Conservation (phyloP, 495 filamentous ascomycete genomes). For the Platismatia glauca region DNA sequence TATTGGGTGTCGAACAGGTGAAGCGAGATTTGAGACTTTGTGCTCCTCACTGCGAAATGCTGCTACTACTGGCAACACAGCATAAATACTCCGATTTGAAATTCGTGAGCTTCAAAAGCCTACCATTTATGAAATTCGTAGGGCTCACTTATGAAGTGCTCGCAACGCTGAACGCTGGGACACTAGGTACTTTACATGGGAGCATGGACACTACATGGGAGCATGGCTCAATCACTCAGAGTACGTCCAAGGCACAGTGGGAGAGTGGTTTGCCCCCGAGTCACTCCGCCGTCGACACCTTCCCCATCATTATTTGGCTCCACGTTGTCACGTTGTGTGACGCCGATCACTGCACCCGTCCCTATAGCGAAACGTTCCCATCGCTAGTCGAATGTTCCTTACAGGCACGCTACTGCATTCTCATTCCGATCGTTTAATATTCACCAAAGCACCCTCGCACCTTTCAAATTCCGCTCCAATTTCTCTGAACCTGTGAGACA, state of each 20-base stretch:
- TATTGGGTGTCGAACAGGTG: constrained; percentile 6
- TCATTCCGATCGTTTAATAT: neutral
- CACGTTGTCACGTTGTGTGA: neutral
- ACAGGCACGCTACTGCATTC: too few relatives aligned
- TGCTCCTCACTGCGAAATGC: neutral
- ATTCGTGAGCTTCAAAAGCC: too few relatives aligned
- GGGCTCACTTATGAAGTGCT: neutral
- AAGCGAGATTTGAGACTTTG: neutral
- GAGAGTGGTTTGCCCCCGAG: neutral
- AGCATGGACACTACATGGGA: neutral
- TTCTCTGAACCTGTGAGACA: neutral
- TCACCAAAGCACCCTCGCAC: neutral
- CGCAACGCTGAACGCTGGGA: too few relatives aligned
- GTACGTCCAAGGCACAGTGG: neutral
- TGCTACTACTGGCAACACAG: neutral
- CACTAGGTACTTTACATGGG: too few relatives aligned
- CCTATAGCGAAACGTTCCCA: neutral
- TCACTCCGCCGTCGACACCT: neutral
- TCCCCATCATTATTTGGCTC: neutral
- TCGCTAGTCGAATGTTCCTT: neutral
- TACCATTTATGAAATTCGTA: neutral
- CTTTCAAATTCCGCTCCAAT: too few relatives aligned
- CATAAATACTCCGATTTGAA: too few relatives aligned
- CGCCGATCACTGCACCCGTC: too few relatives aligned
- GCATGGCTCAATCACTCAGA: too few relatives aligned